These are phyloP conservation scores for Russula emetica DNA, from an alignment of 768 basidiomycete genomes.

Conservation along the genomic window DNA sequence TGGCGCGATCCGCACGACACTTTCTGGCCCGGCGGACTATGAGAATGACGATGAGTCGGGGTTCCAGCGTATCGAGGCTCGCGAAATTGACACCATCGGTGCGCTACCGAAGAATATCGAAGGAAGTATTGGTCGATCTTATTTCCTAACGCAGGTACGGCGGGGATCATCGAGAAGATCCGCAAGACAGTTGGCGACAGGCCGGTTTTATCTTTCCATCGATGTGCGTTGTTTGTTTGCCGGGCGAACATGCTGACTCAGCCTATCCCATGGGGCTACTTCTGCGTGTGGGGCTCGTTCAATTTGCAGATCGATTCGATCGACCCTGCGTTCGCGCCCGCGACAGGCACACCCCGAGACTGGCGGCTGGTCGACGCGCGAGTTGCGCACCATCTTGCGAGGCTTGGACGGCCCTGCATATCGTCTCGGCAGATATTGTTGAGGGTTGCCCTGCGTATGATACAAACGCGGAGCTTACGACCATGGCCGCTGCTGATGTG, in stretches of 20 bases:
- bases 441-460: slow-evolving; percentile 84
- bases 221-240: slow-evolving; percentile 45
- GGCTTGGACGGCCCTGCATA: slow-evolving; percentile 69
- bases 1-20: slow-evolving; percentile 81
- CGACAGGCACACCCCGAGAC: slow-evolving; percentile 84
- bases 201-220: slow-evolving; percentile 77
- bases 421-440: slow-evolving; percentile 80
- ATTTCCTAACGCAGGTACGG: slow-evolving; percentile 44
- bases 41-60: slow-evolving; percentile 72
- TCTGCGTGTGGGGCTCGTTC: no score
- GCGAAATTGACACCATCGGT: slow-evolving; percentile 82
- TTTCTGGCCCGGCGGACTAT: slow-evolving; percentile 74
- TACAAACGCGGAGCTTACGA: slow-evolving; percentile 57
- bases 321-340: slow-evolving; percentile 78
- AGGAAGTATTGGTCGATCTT: neutral
- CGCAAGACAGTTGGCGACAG: slow-evolving; percentile 66
- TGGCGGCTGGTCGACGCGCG: slow-evolving; percentile 80
- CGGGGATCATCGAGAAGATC: slow-evolving; percentile 77
- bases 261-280: neutral
- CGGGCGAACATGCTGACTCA: neutral
- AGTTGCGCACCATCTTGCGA: slow-evolving; percentile 69
- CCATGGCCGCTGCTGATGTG: slow-evolving; percentile 60
- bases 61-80: slow-evolving; percentile 77
- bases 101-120: slow-evolving; percentile 21
- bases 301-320: slow-evolving; percentile 66